Evolutionary conservation across 2,329 filamentous ascomycete genomes (phyloP), one percentile per base, ranked within the genome.

Genomic region (Cladosporium sp.): DNA sequence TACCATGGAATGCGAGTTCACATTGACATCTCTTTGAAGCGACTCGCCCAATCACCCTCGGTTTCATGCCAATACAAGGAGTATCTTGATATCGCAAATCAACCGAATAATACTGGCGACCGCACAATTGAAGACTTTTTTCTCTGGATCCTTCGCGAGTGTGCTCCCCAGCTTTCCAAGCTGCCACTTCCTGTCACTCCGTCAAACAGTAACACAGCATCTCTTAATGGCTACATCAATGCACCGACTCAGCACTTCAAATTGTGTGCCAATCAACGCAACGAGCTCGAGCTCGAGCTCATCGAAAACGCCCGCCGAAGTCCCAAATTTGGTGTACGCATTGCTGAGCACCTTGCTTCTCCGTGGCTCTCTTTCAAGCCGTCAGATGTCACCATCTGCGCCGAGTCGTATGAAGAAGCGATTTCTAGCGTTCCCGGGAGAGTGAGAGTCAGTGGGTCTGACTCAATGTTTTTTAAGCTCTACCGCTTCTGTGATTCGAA

Each of bases 71-170:
- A 43, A 24, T 43, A 29, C 24, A 11, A 19, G 24, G 24, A 43
- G n/a, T n/a, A n/a, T n/a, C 17, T 13, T 19, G 19, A 43, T 43
- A 43, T 43, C 22, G 20, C 18, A 11, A 43, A 20, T 43, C 38
- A 50, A 22, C 19, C 22, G 15, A 7, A 32, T 18, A 22, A 15
- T n/a, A n/a, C n/a, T n/a, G n/a, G 13, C 22, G 17, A 38, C 44
- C 13, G 32, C 22, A 18, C n/a, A n/a, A n/a, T n/a, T n/a, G 44
- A 48, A 18, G 44, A 48, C 40, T 48, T 48, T 32, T 48, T 41
- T 24, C 32, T 41, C 17, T 48, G 44, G 44, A 39, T 39, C 13
- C 29, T 48, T 7, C 18, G n/a, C 12, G 30, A 17, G 15, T 48
- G 32, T 24, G 19, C 18, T 13, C 37, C 13, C 9, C 12, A 43